Evolutionary conservation across 2,329 filamentous ascomycete genomes (phyloP).

Genomic region (Stachybotrys chlorohalonatus): DNA sequence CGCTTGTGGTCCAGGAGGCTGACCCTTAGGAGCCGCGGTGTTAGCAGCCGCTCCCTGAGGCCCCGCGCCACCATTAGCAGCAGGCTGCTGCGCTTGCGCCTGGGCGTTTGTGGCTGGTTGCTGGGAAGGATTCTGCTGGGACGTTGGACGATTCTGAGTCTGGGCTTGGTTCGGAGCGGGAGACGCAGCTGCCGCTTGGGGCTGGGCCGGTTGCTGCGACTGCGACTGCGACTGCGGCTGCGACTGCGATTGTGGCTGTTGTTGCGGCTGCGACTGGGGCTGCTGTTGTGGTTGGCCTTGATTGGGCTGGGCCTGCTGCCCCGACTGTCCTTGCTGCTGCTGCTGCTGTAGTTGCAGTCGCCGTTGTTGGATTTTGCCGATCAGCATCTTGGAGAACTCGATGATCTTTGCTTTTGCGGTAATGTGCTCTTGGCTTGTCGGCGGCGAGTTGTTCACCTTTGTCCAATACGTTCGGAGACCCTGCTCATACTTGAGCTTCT

Average conservation of each 20-base stretch:
- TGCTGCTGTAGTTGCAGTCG: slow-evolving; percentile 24
- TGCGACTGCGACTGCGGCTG: slow-evolving; percentile 1
- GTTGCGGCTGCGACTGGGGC: slow-evolving; percentile 11
- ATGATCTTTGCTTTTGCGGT: slow-evolving; percentile 47
- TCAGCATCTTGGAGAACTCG: slow-evolving; percentile 51
- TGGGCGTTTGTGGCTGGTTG: slow-evolving; percentile 8
- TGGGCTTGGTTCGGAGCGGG: slow-evolving; percentile 5
- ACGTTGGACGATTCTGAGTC: slow-evolving; percentile 11
- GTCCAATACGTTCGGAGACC: slow-evolving; percentile 46
- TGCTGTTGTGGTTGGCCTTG: slow-evolving; percentile 13
- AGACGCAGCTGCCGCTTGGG: neutral
- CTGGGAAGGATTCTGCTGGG: slow-evolving; percentile 11
- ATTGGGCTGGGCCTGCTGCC: slow-evolving; percentile 13
- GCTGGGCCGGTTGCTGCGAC: slow-evolving; percentile 1
- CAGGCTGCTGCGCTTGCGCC: slow-evolving; percentile 8
- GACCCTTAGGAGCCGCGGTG: slow-evolving; percentile 3
- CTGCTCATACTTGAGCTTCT: slow-evolving; percentile 49
- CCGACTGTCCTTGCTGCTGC: slow-evolving; percentile 13
- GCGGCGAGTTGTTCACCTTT: slow-evolving; percentile 36
- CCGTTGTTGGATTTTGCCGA: slow-evolving; percentile 38
- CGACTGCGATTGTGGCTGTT: slow-evolving; percentile 1
- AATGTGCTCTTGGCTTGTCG: slow-evolving; percentile 38
- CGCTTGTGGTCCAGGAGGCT: slow-evolving; percentile 11
- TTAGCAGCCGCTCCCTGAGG: slow-evolving; percentile 4
- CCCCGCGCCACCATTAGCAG: slow-evolving; percentile 4